Base-by-base conservation (phyloP, 2,329 filamentous ascomycete species). In the Aureobasidium mangrovei region DNA sequence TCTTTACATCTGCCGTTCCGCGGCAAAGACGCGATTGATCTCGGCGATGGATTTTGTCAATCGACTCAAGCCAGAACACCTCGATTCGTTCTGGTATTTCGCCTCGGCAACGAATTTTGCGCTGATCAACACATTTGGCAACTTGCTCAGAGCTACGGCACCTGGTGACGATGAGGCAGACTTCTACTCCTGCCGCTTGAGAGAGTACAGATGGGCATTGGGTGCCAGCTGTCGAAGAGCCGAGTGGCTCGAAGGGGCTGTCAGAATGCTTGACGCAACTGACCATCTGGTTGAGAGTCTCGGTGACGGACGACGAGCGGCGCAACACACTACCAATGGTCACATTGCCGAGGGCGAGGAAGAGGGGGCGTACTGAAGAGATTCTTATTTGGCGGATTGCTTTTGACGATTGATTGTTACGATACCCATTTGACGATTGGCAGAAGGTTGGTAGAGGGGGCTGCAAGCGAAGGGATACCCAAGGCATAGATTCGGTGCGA, bases 1-100 rank as follows among this genome's bases (percentile, higher is more conserved):
- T 47, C 81, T 90, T 54, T 88, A 94, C 69, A 95, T 96, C 62
- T 95, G 91, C 70, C 89, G 91, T 52, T 91, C 85, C 55, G 91
- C 91, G 3, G 91, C 91, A 52, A 96, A 96, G 69, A 94, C 91
- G 0, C 85, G 91, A 4, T 79, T 97, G 33, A 95, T 96, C 65
- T 94, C 88, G 26, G 90, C 91, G 59, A 95, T 97, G 87, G 91
- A 97, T 68, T 95, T 96, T 70, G 90, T 95, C 63, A 96, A 96
- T 70, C 85, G 91, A 0, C 80, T 97, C 32, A 89, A 86, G 42
- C 88, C 89, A 0, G 82, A 84, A 35, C 91, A 97, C 63, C 78
- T 96, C 31, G 83, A 85, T n/a, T 81, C 88, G 0, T 96, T 96
- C 71, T 97, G 91, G 91, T 91, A 87, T 66, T 91, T 91, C 65